Base-by-base conservation (phyloP, 2,329 filamentous ascomycete genomes). In the Curvularia lunata region DNA sequence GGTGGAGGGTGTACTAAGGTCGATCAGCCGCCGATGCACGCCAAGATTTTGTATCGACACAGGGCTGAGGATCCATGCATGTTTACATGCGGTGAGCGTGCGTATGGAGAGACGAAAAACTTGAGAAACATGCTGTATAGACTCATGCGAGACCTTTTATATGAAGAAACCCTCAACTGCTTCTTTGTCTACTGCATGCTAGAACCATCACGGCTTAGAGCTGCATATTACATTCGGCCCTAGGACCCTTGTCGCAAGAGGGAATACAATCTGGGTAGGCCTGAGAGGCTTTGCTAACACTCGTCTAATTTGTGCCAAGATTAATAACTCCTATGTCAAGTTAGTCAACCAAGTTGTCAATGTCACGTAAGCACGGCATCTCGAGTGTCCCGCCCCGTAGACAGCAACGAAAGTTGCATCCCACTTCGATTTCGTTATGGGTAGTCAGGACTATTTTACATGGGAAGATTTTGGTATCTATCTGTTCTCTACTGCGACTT, bases 401-500 rank as follows among this genome's bases (percentile, higher is more conserved):
- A 25, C 19, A 27, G 16, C n/a, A 25, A 12, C 12, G 21, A 27
- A 43, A 23, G 41, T 13, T 43, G 23, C 41, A 27, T 13, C n/a
- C 25, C 23, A 12, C 23, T n/a, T 27, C 21, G 23, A 25, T 43
- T 25, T 19, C 10, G 13, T 16, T 18, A 27, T 25, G n/a, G 23
- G 19, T n/a, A 16, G 8, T 43, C 41, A 43, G 12, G 9, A 27
- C 41, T 37, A 42, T 27, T 21, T 18, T 54, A 28, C 50, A 45
- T 49, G 32, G 19, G 16, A 19, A 23, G 18, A 13, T 25, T 16
- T 40, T 40, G 47, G 34, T 49, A 49, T 30, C 28, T 42, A 42
- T 52, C 18, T 25, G n/a, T 51, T 51, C 48, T 48, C 68, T 54
- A 72, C 61, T 75, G 69, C 51, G 70, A 57, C 82, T 94, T 95